Conservation (phyloP, 2,329 filamentous ascomycete genomes). For the Stemphylium lycopersici region DNA sequence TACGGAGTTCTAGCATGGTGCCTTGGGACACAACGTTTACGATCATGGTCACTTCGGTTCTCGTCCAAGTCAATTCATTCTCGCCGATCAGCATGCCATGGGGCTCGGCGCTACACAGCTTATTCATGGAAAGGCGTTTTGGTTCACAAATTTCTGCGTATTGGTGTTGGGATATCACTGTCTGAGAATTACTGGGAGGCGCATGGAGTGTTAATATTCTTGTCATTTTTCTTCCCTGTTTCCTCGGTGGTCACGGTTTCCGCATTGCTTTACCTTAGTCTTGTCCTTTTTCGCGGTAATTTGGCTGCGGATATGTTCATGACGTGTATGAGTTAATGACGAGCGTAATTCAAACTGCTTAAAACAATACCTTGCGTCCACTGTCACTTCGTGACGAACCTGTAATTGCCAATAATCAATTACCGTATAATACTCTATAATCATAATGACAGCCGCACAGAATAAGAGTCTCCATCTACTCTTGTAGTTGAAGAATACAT, state of each 20-base stretch:
- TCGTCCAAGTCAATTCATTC: slow-evolving; percentile 12
- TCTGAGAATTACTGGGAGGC: slow-evolving; percentile 22
- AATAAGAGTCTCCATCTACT: no score
- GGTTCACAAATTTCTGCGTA: slow-evolving; percentile 21
- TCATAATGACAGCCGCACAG: no score
- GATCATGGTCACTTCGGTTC: slow-evolving; percentile 16
- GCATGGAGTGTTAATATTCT: slow-evolving; percentile 23
- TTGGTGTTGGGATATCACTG: slow-evolving; percentile 17
- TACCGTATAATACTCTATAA: no score
- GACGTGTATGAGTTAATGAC: slow-evolving; percentile 37
- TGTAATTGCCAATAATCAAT: no score
- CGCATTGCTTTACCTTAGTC: slow-evolving; percentile 25
- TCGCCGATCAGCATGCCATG: slow-evolving; percentile 20
- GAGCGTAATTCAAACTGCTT: slow-evolving; percentile 18
- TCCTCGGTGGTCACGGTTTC: slow-evolving; percentile 18
- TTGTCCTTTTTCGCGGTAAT: slow-evolving; percentile 28
- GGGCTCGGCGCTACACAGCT: slow-evolving; percentile 19
- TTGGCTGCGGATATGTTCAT: slow-evolving; percentile 28
- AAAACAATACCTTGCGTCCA: neutral
- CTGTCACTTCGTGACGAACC: neutral
- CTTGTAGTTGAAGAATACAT: no score
- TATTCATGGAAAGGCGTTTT: slow-evolving; percentile 35
- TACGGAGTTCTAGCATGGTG: slow-evolving; percentile 12
- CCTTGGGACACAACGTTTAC: slow-evolving; percentile 7
- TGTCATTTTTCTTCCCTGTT: slow-evolving; percentile 6